Percentiles rank a stretch among this genome's conserved stretches.
phyloP scores from a whole-genome alignment of 208 protist species.

The Trypanosoma platydactyli region DNA sequence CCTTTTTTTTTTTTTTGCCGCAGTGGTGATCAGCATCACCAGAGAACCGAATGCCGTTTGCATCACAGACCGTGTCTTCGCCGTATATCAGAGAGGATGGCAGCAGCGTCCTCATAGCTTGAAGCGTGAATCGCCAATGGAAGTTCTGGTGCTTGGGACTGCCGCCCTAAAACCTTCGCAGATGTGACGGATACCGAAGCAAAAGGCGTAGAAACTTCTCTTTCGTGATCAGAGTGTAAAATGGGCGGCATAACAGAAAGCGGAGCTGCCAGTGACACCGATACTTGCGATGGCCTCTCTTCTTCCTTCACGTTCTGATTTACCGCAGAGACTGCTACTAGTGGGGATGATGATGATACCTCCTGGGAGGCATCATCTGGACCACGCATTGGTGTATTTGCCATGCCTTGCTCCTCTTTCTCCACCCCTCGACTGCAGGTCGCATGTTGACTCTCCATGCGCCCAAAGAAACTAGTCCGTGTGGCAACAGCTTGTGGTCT shows the following conservation, averaged over 20 bases:
- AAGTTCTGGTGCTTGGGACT: not conserved
- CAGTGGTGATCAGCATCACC: not conserved
- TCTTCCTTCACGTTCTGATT: not conserved
- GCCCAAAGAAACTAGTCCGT: conserved; percentile 14
- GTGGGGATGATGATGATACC: not conserved
- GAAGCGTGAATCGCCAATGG: conserved; percentile 11
- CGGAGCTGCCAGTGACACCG: not conserved
- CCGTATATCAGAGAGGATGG: conserved; percentile 52
- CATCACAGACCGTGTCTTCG: conserved; percentile 41
- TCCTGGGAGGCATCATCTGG: not conserved
- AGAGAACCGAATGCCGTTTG: not conserved
- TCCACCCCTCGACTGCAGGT: not conserved
- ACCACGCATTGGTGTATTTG: not conserved
- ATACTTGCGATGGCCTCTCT: not conserved
- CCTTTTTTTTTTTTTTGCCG: too few relatives aligned
- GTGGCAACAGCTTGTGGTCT: conserved; percentile 1
- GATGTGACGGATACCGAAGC: not conserved
- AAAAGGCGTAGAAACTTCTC: not conserved
- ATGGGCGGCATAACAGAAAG: conserved; percentile 1
- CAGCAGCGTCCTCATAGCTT: conserved; percentile 44
- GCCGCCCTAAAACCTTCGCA: not conserved
- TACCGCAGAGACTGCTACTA: not conserved
- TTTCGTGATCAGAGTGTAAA: not conserved
- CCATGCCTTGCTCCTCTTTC: not conserved
- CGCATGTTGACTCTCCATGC: not conserved